Evolutionary conservation across 208 protist genomes (phyloP), one percentile per base, ranked within the genome.

Genomic region (Phytomonas sp.): DNA sequence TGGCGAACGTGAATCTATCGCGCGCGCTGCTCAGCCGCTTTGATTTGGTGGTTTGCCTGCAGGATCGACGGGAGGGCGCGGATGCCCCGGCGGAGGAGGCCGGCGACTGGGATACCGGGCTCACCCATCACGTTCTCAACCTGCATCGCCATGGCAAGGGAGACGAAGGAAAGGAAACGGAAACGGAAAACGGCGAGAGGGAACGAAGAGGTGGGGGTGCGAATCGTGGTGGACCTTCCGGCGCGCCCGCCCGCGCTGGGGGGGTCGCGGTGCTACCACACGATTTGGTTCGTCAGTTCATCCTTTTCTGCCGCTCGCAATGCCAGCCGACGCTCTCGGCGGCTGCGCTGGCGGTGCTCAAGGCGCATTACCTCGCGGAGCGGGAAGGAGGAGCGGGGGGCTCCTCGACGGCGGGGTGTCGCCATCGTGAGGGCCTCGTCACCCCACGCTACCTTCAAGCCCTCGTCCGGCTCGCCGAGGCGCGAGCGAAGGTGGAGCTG

Each of bases 1-100:
- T 87, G 6, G 98, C 98, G 68, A 99, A 99, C 76, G 72, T 99
- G 9, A 97, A 97, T 63, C 83, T 99, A 40, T 89, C 79, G 26
- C 70, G 96, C 0, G 95, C 98, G 43, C 66, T 99, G 7, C 86
- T 99, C 9, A 98, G 90, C n/a, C 87, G 99, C 17, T 99, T 99
- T 74, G 99, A 99, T 79, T 86, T 99, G 28, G 87, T 99, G 34
- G 99, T 99, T 0, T 94, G 89, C 33, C 76, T 94, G 34, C 84
- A 81, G 62, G 82, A 89, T 62, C 70, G 77, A 29, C 78, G 70
- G 64, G 69, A 71, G 8, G 40, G 40, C 9, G 13, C 40, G 13
- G 40, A 3, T 6, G 13, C 20, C 20, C 40, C 40, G 9, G 13
- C 13, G 2, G 9, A 51, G 40, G 13, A 51, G 4, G 3, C 40